Conservation (phyloP, 495 filamentous ascomycete species). For the Penicillium goetzii region DNA sequence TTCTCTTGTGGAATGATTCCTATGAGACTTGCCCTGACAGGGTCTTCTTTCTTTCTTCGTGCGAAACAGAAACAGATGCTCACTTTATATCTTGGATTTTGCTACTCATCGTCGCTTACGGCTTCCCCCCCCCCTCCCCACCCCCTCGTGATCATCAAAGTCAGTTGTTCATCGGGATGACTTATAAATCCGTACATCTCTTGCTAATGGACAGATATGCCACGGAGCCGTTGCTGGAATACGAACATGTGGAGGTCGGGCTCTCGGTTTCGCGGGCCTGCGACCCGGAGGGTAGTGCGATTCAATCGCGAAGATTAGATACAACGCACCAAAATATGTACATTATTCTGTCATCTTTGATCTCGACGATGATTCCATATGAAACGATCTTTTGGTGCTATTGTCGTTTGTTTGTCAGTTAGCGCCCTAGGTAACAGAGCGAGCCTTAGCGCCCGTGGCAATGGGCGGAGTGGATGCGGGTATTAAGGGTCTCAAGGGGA, state of each 20-base stretch:
- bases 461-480: neutral
- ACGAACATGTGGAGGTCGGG: neutral
- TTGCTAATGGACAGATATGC: neutral
- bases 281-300: neutral
- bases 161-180: neutral
- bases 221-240: neutral
- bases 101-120: neutral
- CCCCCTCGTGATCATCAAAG: neutral
- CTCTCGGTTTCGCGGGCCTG: neutral
- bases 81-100: neutral
- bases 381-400: neutral
- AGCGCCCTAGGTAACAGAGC: neutral
- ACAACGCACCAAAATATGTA: neutral
- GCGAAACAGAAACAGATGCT: neutral
- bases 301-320: neutral
- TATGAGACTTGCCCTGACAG: neutral
- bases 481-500: neutral
- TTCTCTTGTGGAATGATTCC: neutral
- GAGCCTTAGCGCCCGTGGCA: constrained; percentile 5
- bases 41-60: no score
- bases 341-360: neutral
- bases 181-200: neutral
- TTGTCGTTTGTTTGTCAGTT: neutral
- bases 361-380: neutral
- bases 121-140: neutral